A percentile compares a stretch with the other conserved stretches of the same genome.
These are phyloP conservation scores for Gymnopilus junonius DNA, from an alignment of 768 basidiomycete species.

Conservation along the genomic window DNA sequence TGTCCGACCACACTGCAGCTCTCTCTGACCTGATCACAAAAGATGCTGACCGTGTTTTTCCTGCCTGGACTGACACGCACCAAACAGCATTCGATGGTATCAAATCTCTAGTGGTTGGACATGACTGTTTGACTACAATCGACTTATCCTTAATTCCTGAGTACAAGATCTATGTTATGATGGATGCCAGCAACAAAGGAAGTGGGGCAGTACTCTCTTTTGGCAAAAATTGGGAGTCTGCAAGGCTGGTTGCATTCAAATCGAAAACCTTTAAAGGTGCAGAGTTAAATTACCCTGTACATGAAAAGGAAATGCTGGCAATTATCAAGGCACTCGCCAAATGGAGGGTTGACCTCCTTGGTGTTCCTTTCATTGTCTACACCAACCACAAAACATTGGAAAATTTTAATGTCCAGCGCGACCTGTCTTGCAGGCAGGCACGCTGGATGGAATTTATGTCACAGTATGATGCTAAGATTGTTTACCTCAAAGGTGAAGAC, in stretches of 20 bases:
- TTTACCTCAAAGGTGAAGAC: too few relatives aligned
- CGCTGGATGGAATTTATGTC: too few relatives aligned
- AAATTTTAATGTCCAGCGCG: too few relatives aligned
- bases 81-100: constrained; percentile 11
- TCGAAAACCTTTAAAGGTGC: constrained; percentile 30
- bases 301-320: too few relatives aligned
- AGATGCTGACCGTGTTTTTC: constrained; percentile 9
- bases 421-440: too few relatives aligned
- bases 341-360: too few relatives aligned
- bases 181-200: constrained; percentile 32
- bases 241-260: constrained; percentile 38
- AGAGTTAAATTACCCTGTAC: constrained; percentile 38
- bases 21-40: neutral
- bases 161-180: constrained; percentile 38
- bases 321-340: too few relatives aligned
- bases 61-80: neutral
- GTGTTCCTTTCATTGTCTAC: too few relatives aligned
- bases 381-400: too few relatives aligned
- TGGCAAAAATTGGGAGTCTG: constrained; percentile 32
- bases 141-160: neutral
- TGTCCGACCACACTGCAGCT: constrained; percentile 4
- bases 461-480: too few relatives aligned
- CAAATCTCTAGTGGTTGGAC: constrained; percentile 5
- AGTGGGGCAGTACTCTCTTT: constrained; percentile 35
- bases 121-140: constrained; percentile 1